Percentiles rank a stretch among this genome's conserved stretches.
phyloP scores from a whole-genome alignment of 768 basidiomycete species.

The Trametopsis cervina region DNA sequence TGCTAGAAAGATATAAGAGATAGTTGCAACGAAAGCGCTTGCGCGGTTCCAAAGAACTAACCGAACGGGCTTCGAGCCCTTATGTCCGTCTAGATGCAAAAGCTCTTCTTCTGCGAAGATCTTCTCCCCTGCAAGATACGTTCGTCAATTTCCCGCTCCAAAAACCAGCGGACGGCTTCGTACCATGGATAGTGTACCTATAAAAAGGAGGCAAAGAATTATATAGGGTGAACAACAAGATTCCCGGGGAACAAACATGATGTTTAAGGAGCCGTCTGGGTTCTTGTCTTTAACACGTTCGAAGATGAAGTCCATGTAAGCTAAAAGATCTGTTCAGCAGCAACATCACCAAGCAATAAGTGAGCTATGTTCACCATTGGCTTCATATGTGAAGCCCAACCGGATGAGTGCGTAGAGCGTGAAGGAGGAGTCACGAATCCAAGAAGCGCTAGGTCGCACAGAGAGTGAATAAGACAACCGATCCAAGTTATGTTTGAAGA shows the following conservation, averaged over 20 bases:
- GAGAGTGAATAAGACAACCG: too few relatives aligned
- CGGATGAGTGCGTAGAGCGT: conserved; percentile 91
- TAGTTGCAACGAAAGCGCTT: too few relatives aligned
- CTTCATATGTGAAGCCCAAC: conserved; percentile 91
- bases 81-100: conserved; percentile 81
- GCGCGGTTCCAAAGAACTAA: conserved; percentile 16
- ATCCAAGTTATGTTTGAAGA: conserved; percentile 3
- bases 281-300: conserved; percentile 78
- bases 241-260: conserved; percentile 71
- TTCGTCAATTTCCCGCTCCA: too few relatives aligned
- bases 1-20: conserved; percentile 35
- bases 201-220: too few relatives aligned
- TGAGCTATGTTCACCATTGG: conserved; percentile 78
- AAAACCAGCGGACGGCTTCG: too few relatives aligned
- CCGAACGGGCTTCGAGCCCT: conserved; percentile 79
- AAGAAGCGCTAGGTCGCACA: conserved; percentile 66
- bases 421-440: conserved; percentile 96
- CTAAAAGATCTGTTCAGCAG: conserved; percentile 27
- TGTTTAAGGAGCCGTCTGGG: conserved; percentile 87
- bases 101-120: conserved; percentile 78
- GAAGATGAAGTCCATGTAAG: conserved; percentile 89
- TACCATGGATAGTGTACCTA: conserved; percentile 86
- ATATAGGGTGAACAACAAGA: too few relatives aligned
- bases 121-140: conserved; percentile 41
- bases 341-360: conserved; percentile 2